phyloP scores from a whole-genome alignment of 345 rosid genomes.

The Raphanus sativus region DNA sequence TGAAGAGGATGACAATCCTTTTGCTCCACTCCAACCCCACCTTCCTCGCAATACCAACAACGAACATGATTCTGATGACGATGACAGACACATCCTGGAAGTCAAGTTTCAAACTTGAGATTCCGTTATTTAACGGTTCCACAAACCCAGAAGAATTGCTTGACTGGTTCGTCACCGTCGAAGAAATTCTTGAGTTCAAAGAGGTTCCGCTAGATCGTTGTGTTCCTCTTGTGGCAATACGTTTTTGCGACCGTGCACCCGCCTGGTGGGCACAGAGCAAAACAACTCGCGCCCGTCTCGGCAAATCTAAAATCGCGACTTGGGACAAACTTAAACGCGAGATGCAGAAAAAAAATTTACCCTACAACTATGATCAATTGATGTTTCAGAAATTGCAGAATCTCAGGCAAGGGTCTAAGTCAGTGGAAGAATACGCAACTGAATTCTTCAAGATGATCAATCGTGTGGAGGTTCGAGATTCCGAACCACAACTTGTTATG shows the following conservation, averaged over 20 bases:
- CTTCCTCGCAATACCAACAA: too few relatives aligned
- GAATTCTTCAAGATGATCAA: too few relatives aligned
- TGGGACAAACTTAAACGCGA: not conserved
- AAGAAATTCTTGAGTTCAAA: too few relatives aligned
- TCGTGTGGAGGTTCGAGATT: too few relatives aligned
- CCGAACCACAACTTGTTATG: too few relatives aligned
- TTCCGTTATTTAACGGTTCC: too few relatives aligned
- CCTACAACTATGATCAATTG: not conserved
- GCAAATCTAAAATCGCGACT: not conserved
- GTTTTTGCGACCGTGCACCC: not conserved
- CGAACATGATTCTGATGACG: too few relatives aligned
- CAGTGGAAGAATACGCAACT: too few relatives aligned
- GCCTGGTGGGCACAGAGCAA: not conserved
- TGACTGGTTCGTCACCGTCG: not conserved
- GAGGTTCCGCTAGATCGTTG: not conserved
- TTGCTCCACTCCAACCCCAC: too few relatives aligned
- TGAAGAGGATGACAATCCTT: too few relatives aligned
- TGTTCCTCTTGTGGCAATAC: not conserved
- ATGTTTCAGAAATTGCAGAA: not conserved
- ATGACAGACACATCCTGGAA: not conserved
- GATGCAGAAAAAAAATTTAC: not conserved
- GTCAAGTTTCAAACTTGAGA: not conserved
- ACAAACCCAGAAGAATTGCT: not conserved
- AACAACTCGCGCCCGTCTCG: not conserved
- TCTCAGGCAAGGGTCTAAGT: too few relatives aligned